Evolutionary conservation across 768 basidiomycete genomes (phyloP).

Genomic region (Vishniacozyma victoriae): DNA sequence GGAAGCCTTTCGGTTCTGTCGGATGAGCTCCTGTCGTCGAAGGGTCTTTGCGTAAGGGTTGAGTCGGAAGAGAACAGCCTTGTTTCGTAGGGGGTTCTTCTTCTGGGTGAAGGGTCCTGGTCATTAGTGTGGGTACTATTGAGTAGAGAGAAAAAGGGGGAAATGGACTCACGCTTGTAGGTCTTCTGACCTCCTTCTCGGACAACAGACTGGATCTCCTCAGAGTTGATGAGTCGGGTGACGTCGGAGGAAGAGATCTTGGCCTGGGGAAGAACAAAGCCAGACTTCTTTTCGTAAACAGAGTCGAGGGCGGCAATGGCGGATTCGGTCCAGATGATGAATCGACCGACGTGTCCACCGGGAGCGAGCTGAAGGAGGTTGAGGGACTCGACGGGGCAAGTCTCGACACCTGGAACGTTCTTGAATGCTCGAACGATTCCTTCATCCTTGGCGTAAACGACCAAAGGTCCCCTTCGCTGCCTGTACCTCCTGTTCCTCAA

Average conservation of each 20-base stretch:
- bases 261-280: slow-evolving; percentile 70
- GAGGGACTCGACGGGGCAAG: slow-evolving; percentile 84
- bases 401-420: slow-evolving; percentile 96
- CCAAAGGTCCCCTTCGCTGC: slow-evolving; percentile 92
- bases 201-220: slow-evolving; percentile 94
- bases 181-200: slow-evolving; percentile 78
- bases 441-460: slow-evolving; percentile 95
- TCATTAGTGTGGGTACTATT: neutral
- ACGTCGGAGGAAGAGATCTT: slow-evolving; percentile 97
- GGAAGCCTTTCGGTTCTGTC: slow-evolving; percentile 38
- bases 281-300: slow-evolving; percentile 73
- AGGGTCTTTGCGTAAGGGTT: slow-evolving; percentile 97
- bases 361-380: slow-evolving; percentile 99
- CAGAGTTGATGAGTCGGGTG: slow-evolving; percentile 94
- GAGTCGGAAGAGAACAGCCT: slow-evolving; percentile 87
- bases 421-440: slow-evolving; percentile 98
- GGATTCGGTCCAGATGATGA: slow-evolving; percentile 97
- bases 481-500: slow-evolving; percentile 92
- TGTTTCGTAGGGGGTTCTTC: slow-evolving; percentile 97
- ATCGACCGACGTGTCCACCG: slow-evolving; percentile 97
- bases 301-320: slow-evolving; percentile 90
- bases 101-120: slow-evolving; percentile 83
- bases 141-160: neutral
- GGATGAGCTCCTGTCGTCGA: slow-evolving; percentile 70
- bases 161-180: slow-evolving; percentile 61